Evolutionary conservation across 1,139 yeast genomes (phyloP).

Genomic region (Protomyces inouyei): DNA sequence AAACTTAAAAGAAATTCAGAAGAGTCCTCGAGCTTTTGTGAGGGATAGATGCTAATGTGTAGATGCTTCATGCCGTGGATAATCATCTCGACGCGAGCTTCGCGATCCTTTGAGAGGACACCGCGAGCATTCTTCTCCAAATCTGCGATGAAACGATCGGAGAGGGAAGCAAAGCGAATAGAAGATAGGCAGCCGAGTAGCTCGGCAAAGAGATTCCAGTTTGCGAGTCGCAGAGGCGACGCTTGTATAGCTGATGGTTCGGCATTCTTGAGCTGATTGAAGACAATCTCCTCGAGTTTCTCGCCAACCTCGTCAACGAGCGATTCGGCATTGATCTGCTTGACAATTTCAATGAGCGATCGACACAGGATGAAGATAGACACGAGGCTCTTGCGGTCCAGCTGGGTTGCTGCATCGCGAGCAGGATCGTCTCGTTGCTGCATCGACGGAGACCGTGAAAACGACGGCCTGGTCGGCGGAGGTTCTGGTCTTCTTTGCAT

Average conservation of each 20-base stretch:
- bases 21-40: slow-evolving; percentile 85
- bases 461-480: slow-evolving; percentile 8
- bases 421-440: slow-evolving; percentile 1
- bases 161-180: slow-evolving; percentile 74
- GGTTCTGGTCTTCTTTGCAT: slow-evolving; percentile 7
- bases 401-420: slow-evolving; percentile 15
- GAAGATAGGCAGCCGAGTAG: slow-evolving; percentile 86
- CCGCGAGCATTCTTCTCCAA: slow-evolving; percentile 54
- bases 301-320: slow-evolving; percentile 77
- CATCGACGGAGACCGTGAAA: slow-evolving; percentile 13
- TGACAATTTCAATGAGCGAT: slow-evolving; percentile 85
- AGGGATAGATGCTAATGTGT: slow-evolving; percentile 69
- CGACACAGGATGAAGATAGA: slow-evolving; percentile 88
- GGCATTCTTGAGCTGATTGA: slow-evolving; percentile 79
- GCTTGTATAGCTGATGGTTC: slow-evolving; percentile 67
- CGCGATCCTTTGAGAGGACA: slow-evolving; percentile 54
- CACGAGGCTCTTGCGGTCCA: slow-evolving; percentile 74
- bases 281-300: slow-evolving; percentile 86
- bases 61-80: slow-evolving; percentile 89
- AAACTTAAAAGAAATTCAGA: slow-evolving; percentile 82
- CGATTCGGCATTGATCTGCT: slow-evolving; percentile 68
- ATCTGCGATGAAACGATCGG: slow-evolving; percentile 90
- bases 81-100: slow-evolving; percentile 65
- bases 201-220: slow-evolving; percentile 90
- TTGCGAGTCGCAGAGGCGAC: slow-evolving; percentile 75